Percentiles rank a stretch among this genome's conserved stretches.
Conservation (phyloP, 164 flowering plant species). For the Stephania japonica region DNA sequence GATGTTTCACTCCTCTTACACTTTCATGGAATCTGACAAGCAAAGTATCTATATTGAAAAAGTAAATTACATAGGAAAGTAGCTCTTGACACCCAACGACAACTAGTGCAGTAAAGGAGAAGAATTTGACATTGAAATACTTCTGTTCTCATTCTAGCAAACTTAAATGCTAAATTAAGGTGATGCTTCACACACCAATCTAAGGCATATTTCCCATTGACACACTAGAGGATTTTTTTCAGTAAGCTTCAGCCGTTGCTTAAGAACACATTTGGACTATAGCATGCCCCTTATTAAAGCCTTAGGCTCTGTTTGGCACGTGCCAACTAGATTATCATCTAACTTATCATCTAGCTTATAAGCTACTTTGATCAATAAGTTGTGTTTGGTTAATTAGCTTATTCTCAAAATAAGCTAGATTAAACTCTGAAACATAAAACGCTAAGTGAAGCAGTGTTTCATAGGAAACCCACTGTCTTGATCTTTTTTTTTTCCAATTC, state of each 20-base stretch:
- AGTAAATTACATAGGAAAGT: neutral
- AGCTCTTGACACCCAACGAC: neutral
- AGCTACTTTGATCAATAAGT: too few relatives aligned
- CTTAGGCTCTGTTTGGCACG: too few relatives aligned
- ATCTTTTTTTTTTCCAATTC: too few relatives aligned
- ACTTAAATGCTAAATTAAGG: neutral
- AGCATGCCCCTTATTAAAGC: neutral
- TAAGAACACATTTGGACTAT: neutral
- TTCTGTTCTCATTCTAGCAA: neutral
- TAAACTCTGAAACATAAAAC: too few relatives aligned
- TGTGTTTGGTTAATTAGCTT: too few relatives aligned
- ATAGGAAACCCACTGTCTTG: too few relatives aligned
- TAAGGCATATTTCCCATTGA: neutral
- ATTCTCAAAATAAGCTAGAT: too few relatives aligned
- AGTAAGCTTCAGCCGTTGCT: too few relatives aligned
- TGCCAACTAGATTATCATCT: too few relatives aligned
- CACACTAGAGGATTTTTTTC: too few relatives aligned
- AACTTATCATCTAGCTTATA: too few relatives aligned
- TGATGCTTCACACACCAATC: neutral
- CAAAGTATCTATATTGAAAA: neutral
- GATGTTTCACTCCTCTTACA: neutral
- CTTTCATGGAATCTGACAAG: neutral
- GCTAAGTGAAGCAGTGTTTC: too few relatives aligned
- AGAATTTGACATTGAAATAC: neutral
- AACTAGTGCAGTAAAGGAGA: neutral